Percentiles rank a stretch among this genome's conserved stretches.
These are phyloP conservation scores for Ceratocystis colombiana DNA, from an alignment of 2,329 filamentous ascomycete species.

Conservation along the genomic window DNA sequence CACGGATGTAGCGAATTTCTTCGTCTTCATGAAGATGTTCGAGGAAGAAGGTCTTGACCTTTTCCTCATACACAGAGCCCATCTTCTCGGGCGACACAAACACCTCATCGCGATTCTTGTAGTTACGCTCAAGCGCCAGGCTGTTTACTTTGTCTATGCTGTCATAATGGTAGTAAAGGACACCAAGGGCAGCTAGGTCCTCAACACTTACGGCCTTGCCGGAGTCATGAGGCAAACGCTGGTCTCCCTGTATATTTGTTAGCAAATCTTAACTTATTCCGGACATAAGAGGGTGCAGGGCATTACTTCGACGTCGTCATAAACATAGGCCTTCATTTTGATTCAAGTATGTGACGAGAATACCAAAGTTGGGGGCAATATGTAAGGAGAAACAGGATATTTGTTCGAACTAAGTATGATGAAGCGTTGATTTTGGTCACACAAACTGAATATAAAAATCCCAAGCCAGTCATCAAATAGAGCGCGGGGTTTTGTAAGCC, in stretches of 20 bases:
- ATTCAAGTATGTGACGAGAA: not conserved
- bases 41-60: conserved; percentile 86
- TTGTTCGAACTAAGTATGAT: not conserved
- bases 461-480: conserved; percentile 6
- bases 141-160: conserved; percentile 57
- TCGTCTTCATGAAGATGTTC: conserved; percentile 98
- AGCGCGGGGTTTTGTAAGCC: conserved; percentile 10
- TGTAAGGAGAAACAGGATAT: not conserved
- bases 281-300: conserved; percentile 3
- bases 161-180: conserved; percentile 63
- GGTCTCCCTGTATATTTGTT: conserved; percentile 60
- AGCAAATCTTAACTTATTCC: conserved; percentile 22
- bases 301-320: conserved; percentile 46
- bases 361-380: not conserved
- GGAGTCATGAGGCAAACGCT: conserved; percentile 82
- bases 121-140: conserved; percentile 64
- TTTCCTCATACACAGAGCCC: conserved; percentile 80
- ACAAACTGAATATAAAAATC: conserved; percentile 2
- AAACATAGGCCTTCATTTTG: conserved; percentile 49
- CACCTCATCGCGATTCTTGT: conserved; percentile 93
- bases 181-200: conserved; percentile 64
- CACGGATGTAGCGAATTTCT: conserved; percentile 90
- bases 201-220: conserved; percentile 55
- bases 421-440: conserved; percentile 1
- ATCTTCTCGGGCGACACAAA: conserved; percentile 76